These are phyloP conservation scores for Haematococcus lacustris DNA, from an alignment of 139 green algal genomes.

Conservation along the genomic window DNA sequence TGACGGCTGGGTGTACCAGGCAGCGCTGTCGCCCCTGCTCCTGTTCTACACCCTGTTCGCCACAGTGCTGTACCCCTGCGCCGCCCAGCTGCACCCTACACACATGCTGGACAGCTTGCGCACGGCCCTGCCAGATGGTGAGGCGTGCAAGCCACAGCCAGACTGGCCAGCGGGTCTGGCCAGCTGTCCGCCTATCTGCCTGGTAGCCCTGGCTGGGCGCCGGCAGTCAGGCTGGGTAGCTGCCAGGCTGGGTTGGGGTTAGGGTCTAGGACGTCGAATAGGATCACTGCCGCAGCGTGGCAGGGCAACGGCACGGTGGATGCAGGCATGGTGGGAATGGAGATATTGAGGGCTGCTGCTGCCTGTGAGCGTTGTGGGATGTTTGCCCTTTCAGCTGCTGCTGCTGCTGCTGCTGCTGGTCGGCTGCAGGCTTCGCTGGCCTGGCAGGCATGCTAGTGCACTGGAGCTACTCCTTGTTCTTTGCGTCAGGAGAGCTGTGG, in stretches of 20 bases:
- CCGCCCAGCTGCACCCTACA: conserved; percentile 56
- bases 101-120: conserved; percentile 39
- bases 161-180: not conserved
- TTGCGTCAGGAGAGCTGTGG: conserved; percentile 91
- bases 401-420: not conserved
- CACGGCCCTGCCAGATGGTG: conserved; percentile 32
- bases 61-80: conserved; percentile 59
- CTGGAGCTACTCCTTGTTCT: conserved; percentile 93
- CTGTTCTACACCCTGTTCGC: conserved; percentile 72
- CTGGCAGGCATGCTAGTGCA: conserved; percentile 88
- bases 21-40: conserved; percentile 54
- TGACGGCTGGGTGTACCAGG: conserved; percentile 58
- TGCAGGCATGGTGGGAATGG: not conserved
- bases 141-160: not conserved
- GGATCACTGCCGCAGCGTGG: too few species aligned
- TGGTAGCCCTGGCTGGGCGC: not conserved
- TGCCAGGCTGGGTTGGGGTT: too few species aligned
- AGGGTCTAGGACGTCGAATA: not conserved
- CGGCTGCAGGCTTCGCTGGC: conserved; percentile 52
- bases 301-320: too few species aligned
- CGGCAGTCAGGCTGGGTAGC: not conserved
- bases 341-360: not conserved
- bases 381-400: not conserved
- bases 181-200: not conserved
- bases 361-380: not conserved